Percentiles rank a stretch among this genome's conserved stretches.
phyloP scores from a whole-genome alignment of 2,329 filamentous ascomycete species.

The Spiromastix sp. region DNA sequence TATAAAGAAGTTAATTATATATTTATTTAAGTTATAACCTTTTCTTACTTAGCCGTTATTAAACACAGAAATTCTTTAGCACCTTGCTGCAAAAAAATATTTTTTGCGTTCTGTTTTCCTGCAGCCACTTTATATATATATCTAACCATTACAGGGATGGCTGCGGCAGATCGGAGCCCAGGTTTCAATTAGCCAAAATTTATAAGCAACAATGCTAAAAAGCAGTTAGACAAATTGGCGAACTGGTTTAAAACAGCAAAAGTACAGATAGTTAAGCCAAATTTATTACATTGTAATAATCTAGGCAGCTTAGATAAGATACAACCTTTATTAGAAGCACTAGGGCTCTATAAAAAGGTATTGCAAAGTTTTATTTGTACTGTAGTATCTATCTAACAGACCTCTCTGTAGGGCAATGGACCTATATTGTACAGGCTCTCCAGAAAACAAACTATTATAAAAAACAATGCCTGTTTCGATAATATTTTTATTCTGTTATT shows the following conservation, averaged over 20 bases:
- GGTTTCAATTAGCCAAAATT: neutral
- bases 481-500: constrained; percentile 8
- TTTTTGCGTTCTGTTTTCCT: no score
- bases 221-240: neutral
- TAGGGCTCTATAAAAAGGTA: constrained; percentile 3
- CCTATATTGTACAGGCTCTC: constrained; percentile 7
- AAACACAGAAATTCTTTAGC: no score
- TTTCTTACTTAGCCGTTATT: no score
- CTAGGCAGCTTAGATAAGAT: neutral
- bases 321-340: neutral
- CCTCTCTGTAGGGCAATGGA: constrained; percentile 3
- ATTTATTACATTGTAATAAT: neutral
- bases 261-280: neutral
- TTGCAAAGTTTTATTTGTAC: neutral
- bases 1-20: no score
- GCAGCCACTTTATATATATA: no score
- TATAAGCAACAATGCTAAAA: neutral
- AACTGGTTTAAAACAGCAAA: constrained; percentile 1
- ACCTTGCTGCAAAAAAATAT: no score
- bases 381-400: constrained; percentile 4
- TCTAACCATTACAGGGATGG: no score
- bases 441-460: constrained; percentile 5
- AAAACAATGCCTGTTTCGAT: constrained; percentile 4
- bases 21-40: no score
- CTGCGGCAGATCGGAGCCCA: no score